These are phyloP conservation scores for Russula ochroleuca DNA, from an alignment of 768 basidiomycete species.

Conservation along the genomic window DNA sequence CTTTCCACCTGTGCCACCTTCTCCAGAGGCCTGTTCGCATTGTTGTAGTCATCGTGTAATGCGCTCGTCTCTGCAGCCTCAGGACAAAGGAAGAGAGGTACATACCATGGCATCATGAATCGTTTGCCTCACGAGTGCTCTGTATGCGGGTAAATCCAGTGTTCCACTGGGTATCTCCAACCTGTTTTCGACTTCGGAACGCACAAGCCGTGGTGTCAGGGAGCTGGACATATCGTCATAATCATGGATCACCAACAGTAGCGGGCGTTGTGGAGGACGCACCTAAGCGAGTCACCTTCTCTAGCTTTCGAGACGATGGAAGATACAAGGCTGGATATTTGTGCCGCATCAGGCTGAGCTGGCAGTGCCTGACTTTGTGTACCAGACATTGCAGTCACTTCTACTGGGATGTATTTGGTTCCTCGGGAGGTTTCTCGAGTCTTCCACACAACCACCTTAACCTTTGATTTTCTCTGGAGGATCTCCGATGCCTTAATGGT, in stretches of 20 bases:
- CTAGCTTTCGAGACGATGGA: constrained; percentile 14
- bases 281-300: constrained; percentile 10
- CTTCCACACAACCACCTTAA: too few species aligned
- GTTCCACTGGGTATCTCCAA: constrained; percentile 8
- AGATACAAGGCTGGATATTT: constrained; percentile 7
- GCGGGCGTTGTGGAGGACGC: not conserved
- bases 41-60: not conserved
- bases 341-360: not conserved
- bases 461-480: too few species aligned
- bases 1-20: not conserved
- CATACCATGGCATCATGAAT: constrained; percentile 22
- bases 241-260: not conserved
- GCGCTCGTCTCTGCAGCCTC: not conserved
- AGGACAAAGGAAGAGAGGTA: not conserved
- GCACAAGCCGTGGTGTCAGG: constrained; percentile 22
- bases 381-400: not conserved
- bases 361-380: not conserved
- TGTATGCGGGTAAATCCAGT: constrained; percentile 5
- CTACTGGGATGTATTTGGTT: too few species aligned
- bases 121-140: constrained; percentile 11
- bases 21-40: not conserved
- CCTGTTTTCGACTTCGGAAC: constrained; percentile 9
- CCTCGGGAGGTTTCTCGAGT: too few species aligned
- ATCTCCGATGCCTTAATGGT: too few species aligned
- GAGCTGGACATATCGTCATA: constrained; percentile 1